Percentiles rank a stretch among this genome's conserved stretches.
Evolutionary conservation across 306 rosid genomes (phyloP).

Genomic region (Amphicarpaea edgeworthii): DNA sequence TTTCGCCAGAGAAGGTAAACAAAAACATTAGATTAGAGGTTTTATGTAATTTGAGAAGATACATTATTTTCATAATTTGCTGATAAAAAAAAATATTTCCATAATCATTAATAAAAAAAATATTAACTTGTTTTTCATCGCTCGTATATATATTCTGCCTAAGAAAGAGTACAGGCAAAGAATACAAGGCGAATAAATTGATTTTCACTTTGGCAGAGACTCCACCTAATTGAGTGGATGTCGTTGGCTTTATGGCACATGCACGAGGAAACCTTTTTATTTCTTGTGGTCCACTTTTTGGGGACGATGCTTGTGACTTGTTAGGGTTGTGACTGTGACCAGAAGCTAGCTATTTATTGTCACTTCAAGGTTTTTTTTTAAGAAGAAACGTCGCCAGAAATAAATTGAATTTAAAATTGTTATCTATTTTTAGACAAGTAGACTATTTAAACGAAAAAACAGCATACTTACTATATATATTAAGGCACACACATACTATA

Average conservation of each 20-base stretch:
- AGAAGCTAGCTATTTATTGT: slow-evolving; percentile 48
- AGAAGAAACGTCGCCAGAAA: neutral
- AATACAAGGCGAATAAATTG: slow-evolving; percentile 26
- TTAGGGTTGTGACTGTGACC: too few relatives aligned
- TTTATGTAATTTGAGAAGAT: neutral
- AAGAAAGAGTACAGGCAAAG: slow-evolving; percentile 42
- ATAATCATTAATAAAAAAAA: neutral
- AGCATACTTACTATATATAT: too few relatives aligned
- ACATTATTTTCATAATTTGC: too few relatives aligned
- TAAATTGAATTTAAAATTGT: neutral
- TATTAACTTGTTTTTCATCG: neutral
- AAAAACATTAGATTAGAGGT: neutral
- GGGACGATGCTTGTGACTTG: slow-evolving; percentile 47
- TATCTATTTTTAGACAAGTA: neutral
- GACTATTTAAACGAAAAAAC: neutral
- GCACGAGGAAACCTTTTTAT: slow-evolving; percentile 43
- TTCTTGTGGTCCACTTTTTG: slow-evolving; percentile 54
- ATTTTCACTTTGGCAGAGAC: slow-evolving; percentile 35
- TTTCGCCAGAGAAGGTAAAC: neutral
- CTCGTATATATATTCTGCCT: neutral
- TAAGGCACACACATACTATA: too few relatives aligned
- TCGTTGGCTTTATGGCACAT: slow-evolving; percentile 44
- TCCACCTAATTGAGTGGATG: slow-evolving; percentile 40
- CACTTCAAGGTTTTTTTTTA: neutral
- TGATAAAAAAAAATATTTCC: too few relatives aligned